Evolutionary conservation across 2,329 filamentous ascomycete species (phyloP), one percentile per base, ranked within the genome.

Genomic region (Calonectria henricotiae): DNA sequence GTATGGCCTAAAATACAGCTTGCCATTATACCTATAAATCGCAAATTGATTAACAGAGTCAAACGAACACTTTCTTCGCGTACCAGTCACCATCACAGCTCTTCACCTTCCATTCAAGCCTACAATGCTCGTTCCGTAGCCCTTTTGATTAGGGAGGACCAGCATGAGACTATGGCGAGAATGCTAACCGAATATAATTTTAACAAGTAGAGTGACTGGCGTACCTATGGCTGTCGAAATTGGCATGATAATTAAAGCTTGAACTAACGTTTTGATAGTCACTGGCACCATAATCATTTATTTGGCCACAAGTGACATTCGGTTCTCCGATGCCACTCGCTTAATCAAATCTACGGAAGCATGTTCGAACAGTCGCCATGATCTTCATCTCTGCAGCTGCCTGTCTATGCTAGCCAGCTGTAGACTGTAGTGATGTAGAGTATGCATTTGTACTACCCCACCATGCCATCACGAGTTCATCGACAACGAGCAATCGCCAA

Each of bases 71-170:
- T 43, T n/a, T 58, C 46, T 55, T 55, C 32, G 39, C 30, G 39
- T n/a, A 47, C 49, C 41, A 12, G 27, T 27, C 41, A 47, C 37
- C 11, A 37, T 54, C 11, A 27, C 9, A 25, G 23, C 43, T 41
- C 20, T 12, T 65, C 41, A 62, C 55, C 62, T 69, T 66, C 67
- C 55, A 47, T 58, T 65, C 37, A 49, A 49, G 67, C 15, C 47
- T 66, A 8, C 47, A 63, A 25, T 43, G 30, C 32, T 58, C 30
- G 43, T 23, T n/a, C 27, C 37, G n/a, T 15, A 17, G 23, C 7
- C 27, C 30, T 32, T 23, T 51, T 44, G 55, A 8, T 12, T 15
- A 13, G 30, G 15, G 12, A 8, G 20, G 32, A 13, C 32, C 11
- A 39, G 15, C 32, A 37, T 11, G 20, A 55, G 32, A 23, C 12